phyloP scores from a whole-genome alignment of 768 basidiomycete species.

The Rhodocollybia butyracea region DNA sequence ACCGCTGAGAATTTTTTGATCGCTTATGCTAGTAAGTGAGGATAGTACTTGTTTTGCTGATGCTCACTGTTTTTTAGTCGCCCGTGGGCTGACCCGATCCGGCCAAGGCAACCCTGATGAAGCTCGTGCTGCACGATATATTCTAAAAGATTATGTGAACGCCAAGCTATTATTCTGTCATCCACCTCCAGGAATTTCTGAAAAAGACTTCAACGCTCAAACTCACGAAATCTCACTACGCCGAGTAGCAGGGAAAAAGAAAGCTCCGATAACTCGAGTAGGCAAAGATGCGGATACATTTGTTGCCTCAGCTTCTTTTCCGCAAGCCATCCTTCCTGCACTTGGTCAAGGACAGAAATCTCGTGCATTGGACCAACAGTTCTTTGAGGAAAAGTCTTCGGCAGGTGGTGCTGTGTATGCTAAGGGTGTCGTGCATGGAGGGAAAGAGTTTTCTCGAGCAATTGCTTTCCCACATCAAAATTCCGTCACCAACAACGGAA shows the following conservation, averaged over 20 bases:
- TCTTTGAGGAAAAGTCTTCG: constrained; percentile 62
- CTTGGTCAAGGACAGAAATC: constrained; percentile 51
- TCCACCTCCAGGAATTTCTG: constrained; percentile 70
- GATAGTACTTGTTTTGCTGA: constrained; percentile 7
- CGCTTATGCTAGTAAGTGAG: constrained; percentile 84
- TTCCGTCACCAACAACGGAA: constrained; percentile 74
- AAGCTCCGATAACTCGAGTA: constrained; percentile 84
- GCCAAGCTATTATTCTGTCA: constrained; percentile 91
- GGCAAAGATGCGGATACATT: constrained; percentile 83
- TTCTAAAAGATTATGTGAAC: constrained; percentile 97
- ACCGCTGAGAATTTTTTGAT: constrained; percentile 81
- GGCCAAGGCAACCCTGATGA: constrained; percentile 98
- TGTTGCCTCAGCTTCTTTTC: constrained; percentile 38
- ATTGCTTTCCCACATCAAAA: constrained; percentile 84
- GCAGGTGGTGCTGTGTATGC: constrained; percentile 62
- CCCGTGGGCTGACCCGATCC: constrained; percentile 85
- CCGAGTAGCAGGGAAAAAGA: constrained; percentile 74
- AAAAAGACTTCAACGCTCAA: constrained; percentile 70
- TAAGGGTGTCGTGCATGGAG: constrained; percentile 53
- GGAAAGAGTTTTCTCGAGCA: constrained; percentile 59
- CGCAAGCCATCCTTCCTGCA: constrained; percentile 21
- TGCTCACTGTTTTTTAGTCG: constrained; percentile 54
- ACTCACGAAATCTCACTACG: constrained; percentile 60
- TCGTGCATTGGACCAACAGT: constrained; percentile 71
- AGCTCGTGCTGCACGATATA: constrained; percentile 85